Evolutionary conservation across 371 early-diverging fungal genomes (phyloP).

Genomic region (Catenaria anguillulae): DNA sequence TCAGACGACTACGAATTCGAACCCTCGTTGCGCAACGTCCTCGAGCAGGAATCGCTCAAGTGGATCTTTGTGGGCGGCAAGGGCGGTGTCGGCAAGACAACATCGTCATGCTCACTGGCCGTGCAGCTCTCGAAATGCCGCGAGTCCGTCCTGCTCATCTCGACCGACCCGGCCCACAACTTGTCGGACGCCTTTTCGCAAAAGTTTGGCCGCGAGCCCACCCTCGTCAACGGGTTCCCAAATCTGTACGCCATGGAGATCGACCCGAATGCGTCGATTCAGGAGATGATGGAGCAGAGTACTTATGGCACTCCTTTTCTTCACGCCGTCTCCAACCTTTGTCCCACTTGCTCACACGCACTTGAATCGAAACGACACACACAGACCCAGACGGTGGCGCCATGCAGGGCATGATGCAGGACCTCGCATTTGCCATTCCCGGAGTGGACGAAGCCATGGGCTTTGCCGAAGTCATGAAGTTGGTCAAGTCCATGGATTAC

Average conservation of each 20-base stretch:
- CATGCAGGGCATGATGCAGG: slow-evolving; percentile 76
- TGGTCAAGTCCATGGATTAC: slow-evolving; percentile 96
- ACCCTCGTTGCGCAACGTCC: slow-evolving; percentile 79
- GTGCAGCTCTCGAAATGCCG: slow-evolving; percentile 81
- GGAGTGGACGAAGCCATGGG: slow-evolving; percentile 99
- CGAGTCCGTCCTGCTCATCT: slow-evolving; percentile 87
- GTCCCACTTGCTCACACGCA: too few species aligned
- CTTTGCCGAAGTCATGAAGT: slow-evolving; percentile 98
- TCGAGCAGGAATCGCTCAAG: slow-evolving; percentile 83
- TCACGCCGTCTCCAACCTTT: too few species aligned
- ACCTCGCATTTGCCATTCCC: slow-evolving; percentile 91
- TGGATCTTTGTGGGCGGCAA: slow-evolving; percentile 99
- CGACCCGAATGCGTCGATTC: slow-evolving; percentile 88
- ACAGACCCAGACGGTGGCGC: slow-evolving; percentile 39
- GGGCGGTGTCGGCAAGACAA: slow-evolving; percentile 75
- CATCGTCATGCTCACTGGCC: slow-evolving; percentile 53
- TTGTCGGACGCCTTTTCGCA: slow-evolving; percentile 96
- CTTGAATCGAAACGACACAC: too few species aligned
- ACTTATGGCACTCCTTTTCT: too few species aligned
- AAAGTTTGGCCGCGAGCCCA: slow-evolving; percentile 91
- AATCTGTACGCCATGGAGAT: slow-evolving; percentile 98
- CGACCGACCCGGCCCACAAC: slow-evolving; percentile 98
- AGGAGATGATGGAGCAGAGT: slow-evolving; percentile 90
- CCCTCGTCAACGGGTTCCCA: slow-evolving; percentile 80
- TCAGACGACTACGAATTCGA: slow-evolving; percentile 15